Evolutionary conservation across 257 asterid genomes (phyloP).

Genomic region (Plectranthus barbatus): DNA sequence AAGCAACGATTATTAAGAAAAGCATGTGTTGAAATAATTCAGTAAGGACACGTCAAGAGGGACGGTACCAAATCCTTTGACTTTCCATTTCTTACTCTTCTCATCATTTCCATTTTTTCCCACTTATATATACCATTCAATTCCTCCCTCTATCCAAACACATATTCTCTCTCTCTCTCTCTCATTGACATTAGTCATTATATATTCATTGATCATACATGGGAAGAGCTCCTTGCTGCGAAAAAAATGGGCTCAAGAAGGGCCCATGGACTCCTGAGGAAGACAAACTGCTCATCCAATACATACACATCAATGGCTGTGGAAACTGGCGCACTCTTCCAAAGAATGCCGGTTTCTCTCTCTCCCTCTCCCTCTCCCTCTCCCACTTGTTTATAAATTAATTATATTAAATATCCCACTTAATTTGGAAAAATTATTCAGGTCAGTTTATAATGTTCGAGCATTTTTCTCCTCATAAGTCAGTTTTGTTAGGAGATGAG

Average conservation of each 20-base stretch:
- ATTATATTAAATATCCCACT: background rate
- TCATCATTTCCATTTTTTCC: background rate
- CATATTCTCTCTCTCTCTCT: background rate
- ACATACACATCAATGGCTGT: slow-evolving; percentile 47
- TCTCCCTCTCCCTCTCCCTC: no score
- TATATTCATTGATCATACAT: background rate
- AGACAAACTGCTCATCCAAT: slow-evolving; percentile 49
- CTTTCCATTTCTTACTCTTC: background rate
- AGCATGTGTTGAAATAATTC: no score
- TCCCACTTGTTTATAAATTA: background rate
- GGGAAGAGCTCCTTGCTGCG: slow-evolving; percentile 72
- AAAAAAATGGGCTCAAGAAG: slow-evolving; percentile 55
- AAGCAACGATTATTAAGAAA: no score
- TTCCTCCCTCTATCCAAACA: background rate
- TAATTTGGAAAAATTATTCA: no score
- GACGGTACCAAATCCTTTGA: background rate
- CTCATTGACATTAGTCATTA: background rate
- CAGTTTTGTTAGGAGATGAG: no score
- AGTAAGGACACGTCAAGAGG: background rate
- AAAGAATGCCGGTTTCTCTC: slow-evolving; percentile 43
- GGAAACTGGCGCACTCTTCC: slow-evolving; percentile 79
- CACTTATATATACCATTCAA: background rate
- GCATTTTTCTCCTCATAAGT: no score
- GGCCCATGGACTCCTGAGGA: slow-evolving; percentile 87
- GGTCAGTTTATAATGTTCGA: no score